These are phyloP conservation scores for Pyronema omphalodes DNA, from an alignment of 495 filamentous ascomycete species.

Conservation along the genomic window DNA sequence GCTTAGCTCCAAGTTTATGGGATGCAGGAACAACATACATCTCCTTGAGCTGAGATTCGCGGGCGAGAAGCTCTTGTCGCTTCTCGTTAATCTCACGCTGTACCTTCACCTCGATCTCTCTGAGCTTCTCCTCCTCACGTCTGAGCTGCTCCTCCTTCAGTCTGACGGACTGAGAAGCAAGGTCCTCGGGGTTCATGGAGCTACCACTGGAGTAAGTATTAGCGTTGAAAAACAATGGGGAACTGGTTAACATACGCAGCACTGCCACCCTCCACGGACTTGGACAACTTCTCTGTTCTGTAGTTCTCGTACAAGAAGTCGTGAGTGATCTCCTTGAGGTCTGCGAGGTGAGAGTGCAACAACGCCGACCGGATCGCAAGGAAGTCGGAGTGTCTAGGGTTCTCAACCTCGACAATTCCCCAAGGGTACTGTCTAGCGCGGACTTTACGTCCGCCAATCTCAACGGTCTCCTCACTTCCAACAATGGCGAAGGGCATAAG, in stretches of 20 bases:
- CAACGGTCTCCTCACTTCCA: slow-evolving; percentile 83
- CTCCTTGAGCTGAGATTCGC: slow-evolving; percentile 94
- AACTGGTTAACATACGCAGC: slow-evolving; percentile 46
- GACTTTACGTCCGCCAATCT: slow-evolving; percentile 80
- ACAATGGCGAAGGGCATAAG: slow-evolving; percentile 99
- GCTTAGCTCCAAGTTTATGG: neutral
- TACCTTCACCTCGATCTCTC: slow-evolving; percentile 97
- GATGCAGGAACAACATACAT: slow-evolving; percentile 30
- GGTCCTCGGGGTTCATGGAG: slow-evolving; percentile 92
- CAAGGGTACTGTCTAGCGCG: slow-evolving; percentile 94
- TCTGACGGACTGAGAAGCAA: slow-evolving; percentile 88
- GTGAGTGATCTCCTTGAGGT: slow-evolving; percentile 98
- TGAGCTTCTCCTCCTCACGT: slow-evolving; percentile 97
- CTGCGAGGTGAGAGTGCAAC: slow-evolving; percentile 89
- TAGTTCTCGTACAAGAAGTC: slow-evolving; percentile 99
- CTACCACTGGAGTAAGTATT: slow-evolving; percentile 27
- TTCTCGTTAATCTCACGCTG: slow-evolving; percentile 99
- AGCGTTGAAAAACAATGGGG: neutral
- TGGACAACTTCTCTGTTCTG: slow-evolving; percentile 98
- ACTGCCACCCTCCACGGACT: slow-evolving; percentile 86
- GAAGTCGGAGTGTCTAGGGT: slow-evolving; percentile 97
- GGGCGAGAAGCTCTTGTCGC: slow-evolving; percentile 90
- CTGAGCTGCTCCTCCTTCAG: slow-evolving; percentile 98
- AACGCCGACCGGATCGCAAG: slow-evolving; percentile 90
- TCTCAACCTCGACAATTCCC: slow-evolving; percentile 97